Conservation (phyloP, 2,329 filamentous ascomycete genomes). For the Alternaria panax region DNA sequence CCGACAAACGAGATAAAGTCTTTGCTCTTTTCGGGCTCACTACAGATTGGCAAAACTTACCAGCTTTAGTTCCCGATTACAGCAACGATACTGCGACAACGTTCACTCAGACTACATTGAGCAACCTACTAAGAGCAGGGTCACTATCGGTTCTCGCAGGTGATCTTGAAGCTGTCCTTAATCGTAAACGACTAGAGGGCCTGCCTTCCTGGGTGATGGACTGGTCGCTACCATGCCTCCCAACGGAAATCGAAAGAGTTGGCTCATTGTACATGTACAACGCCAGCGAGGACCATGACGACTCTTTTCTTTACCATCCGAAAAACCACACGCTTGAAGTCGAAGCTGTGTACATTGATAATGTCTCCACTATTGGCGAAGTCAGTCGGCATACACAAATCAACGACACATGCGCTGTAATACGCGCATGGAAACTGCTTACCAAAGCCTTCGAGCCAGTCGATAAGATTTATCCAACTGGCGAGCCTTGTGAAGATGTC, state of each 20-base stretch:
- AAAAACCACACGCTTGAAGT: conserved; percentile 15
- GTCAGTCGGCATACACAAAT: conserved; percentile 30
- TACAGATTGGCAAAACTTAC: conserved; percentile 21
- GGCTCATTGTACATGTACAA: conserved; percentile 23
- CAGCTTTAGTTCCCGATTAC: conserved; percentile 23
- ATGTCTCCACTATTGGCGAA: conserved; percentile 16
- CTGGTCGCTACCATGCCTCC: conserved; percentile 29
- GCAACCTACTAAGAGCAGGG: conserved; percentile 15
- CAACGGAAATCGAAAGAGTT: conserved; percentile 23
- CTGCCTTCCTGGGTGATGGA: conserved; percentile 33
- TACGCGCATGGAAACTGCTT: conserved; percentile 23
- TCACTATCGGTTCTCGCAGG: conserved; percentile 24
- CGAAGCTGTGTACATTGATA: conserved; percentile 16
- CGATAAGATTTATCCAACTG: conserved; percentile 14
- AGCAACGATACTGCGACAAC: conserved; percentile 1
- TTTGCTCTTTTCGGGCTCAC: conserved; percentile 27
- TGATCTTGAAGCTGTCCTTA: conserved; percentile 23
- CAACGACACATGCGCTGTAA: conserved; percentile 23
- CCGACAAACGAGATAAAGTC: conserved; percentile 30
- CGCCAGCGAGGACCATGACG: conserved; percentile 11
- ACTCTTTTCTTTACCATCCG: conserved; percentile 3
- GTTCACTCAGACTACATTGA: conserved; percentile 14
- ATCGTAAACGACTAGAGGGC: conserved; percentile 19
- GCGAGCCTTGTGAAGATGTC: conserved; percentile 21
- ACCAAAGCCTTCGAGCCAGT: background rate